Conservation (phyloP, 164 flowering plant species). For the Platanus orientalis region DNA sequence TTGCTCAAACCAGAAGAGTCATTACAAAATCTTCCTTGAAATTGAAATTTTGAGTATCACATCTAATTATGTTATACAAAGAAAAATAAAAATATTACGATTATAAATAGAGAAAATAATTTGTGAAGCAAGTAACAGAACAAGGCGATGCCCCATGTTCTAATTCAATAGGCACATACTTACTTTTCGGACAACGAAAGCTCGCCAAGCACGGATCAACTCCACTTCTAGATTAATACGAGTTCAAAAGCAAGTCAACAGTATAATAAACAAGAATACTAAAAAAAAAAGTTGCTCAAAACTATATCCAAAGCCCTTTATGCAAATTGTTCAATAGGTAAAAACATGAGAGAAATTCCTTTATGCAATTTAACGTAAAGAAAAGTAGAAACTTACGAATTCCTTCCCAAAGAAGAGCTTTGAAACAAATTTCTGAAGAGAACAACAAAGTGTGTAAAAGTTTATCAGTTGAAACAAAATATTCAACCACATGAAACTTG, state of each 20-base stretch:
- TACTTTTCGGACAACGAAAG: conserved; percentile 51
- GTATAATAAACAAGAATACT: not conserved
- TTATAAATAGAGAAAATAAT: no score
- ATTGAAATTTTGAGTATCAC: no score
- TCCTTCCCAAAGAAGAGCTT: conserved; percentile 37
- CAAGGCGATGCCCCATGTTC: no score
- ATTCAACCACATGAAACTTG: not conserved
- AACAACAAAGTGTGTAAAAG: not conserved
- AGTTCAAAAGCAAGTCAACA: not conserved
- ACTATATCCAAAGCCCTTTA: not conserved
- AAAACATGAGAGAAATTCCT: no score
- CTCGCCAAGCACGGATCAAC: conserved; percentile 46
- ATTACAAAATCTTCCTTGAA: no score
- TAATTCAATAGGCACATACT: conserved; percentile 14
- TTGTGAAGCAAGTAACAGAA: no score
- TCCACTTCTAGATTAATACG: conserved; percentile 18
- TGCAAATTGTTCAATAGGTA: not conserved
- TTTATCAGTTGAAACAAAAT: not conserved
- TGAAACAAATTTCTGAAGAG: conserved; percentile 50
- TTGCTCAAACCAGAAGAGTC: no score
- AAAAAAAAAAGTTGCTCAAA: no score
- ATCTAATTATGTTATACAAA: no score
- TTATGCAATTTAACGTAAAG: no score
- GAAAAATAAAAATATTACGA: no score
- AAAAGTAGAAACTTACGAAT: conserved; percentile 39